A percentile compares a stretch with the other conserved stretches of the same genome.
Conservation (phyloP, 169 alveolate species). For the Cryptosporidium xiaoi region DNA sequence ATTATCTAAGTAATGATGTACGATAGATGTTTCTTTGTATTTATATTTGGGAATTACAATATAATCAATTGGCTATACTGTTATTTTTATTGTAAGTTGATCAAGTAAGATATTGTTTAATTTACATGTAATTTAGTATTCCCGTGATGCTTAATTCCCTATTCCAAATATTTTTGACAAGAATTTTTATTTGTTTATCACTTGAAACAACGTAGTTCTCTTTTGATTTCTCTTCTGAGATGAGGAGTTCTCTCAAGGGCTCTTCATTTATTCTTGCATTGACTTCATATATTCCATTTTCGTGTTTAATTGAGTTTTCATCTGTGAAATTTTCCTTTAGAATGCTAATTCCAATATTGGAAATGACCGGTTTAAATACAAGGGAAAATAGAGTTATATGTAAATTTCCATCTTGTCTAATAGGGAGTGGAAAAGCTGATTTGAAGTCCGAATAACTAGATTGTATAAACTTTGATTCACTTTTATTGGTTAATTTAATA, state of each 20-base stretch:
- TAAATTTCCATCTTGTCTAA: constrained; percentile 34
- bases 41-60: no score
- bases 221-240: not conserved
- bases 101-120: no score
- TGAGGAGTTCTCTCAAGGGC: constrained; percentile 7
- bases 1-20: no score
- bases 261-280: constrained; percentile 11
- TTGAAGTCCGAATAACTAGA: not conserved
- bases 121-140: constrained; percentile 20
- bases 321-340: not conserved
- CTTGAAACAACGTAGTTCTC: not conserved
- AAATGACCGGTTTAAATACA: constrained; percentile 24
- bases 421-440: constrained; percentile 9
- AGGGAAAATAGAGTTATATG: constrained; percentile 48
- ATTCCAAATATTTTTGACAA: constrained; percentile 24
- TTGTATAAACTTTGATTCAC: not conserved
- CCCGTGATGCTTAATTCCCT: constrained; percentile 1
- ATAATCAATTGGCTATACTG: no score
- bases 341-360: constrained; percentile 17
- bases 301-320: not conserved
- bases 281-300: not conserved
- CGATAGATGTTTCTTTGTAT: no score
- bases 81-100: no score
- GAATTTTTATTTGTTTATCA: not conserved
- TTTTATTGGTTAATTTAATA: not conserved